Conservation (phyloP, 2,329 filamentous ascomycete genomes). For the Pseudodiploospora longispora region DNA sequence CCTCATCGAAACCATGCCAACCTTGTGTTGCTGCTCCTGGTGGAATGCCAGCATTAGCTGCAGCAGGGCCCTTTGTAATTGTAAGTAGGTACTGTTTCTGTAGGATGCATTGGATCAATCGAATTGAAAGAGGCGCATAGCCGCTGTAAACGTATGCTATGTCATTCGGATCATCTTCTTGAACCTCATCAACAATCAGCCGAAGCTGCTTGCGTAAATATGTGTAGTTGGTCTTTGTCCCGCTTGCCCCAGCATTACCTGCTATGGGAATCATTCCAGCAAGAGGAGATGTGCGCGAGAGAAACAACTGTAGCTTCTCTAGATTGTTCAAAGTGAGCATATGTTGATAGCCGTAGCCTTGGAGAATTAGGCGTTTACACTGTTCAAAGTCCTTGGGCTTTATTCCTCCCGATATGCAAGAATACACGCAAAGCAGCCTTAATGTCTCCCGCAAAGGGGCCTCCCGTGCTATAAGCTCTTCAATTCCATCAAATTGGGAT, state of each 20-base stretch:
- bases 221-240: slow-evolving; percentile 81
- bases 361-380: slow-evolving; percentile 79
- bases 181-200: slow-evolving; percentile 92
- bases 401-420: slow-evolving; percentile 80
- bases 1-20: slow-evolving; percentile 90
- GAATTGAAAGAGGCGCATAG: slow-evolving; percentile 86
- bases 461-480: slow-evolving; percentile 87
- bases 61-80: slow-evolving; percentile 55
- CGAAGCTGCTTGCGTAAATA: slow-evolving; percentile 78
- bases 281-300: slow-evolving; percentile 67
- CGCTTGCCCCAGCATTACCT: slow-evolving; percentile 44
- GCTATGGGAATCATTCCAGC: slow-evolving; percentile 75
- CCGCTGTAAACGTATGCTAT: slow-evolving; percentile 97
- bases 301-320: slow-evolving; percentile 81
- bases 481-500: slow-evolving; percentile 82
- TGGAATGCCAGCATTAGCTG: slow-evolving; percentile 17
- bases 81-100: slow-evolving; percentile 79
- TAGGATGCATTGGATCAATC: slow-evolving; percentile 84
- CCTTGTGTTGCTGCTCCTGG: slow-evolving; percentile 60
- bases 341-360: slow-evolving; percentile 94
- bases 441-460: slow-evolving; percentile 74
- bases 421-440: slow-evolving; percentile 82
- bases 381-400: slow-evolving; percentile 81
- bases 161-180: slow-evolving; percentile 88
- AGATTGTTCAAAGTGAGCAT: slow-evolving; percentile 80